phyloP scores from a whole-genome alignment of 2,329 filamentous ascomycete genomes.

The Xylaria sp. region DNA sequence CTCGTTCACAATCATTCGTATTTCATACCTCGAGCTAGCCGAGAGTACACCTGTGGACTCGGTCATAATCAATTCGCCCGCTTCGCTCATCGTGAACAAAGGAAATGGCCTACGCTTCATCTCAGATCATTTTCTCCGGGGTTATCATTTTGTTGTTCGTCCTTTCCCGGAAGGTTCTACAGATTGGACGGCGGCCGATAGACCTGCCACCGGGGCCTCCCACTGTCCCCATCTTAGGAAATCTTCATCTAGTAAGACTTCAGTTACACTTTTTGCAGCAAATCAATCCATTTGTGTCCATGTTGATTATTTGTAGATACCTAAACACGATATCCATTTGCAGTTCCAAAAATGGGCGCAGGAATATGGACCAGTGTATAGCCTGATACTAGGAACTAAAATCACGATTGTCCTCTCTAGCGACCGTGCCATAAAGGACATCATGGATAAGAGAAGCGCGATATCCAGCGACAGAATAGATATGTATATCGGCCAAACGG shows the following conservation, averaged over 20 bases:
- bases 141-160: neutral
- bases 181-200: neutral
- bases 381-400: constrained; percentile 59
- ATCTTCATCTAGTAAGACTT: neutral
- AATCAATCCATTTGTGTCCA: neutral
- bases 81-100: neutral
- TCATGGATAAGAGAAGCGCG: constrained; percentile 59
- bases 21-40: neutral
- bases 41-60: neutral
- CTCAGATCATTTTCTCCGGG: neutral
- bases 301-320: constrained; percentile 49
- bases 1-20: neutral
- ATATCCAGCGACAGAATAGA: constrained; percentile 59
- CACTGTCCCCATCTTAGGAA: neutral
- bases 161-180: neutral
- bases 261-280: neutral
- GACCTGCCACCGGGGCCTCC: neutral
- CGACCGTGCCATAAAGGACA: constrained; percentile 57
- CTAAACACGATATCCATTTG: constrained; percentile 52
- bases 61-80: neutral
- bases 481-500: constrained; percentile 55
- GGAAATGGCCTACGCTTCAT: neutral
- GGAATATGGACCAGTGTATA: constrained; percentile 60
- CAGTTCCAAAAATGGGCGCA: constrained; percentile 63
- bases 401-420: constrained; percentile 58